Evolutionary conservation across 2,329 filamentous ascomycete genomes (phyloP), one percentile per base, ranked within the genome.

Genomic region (Helotiales sp.): DNA sequence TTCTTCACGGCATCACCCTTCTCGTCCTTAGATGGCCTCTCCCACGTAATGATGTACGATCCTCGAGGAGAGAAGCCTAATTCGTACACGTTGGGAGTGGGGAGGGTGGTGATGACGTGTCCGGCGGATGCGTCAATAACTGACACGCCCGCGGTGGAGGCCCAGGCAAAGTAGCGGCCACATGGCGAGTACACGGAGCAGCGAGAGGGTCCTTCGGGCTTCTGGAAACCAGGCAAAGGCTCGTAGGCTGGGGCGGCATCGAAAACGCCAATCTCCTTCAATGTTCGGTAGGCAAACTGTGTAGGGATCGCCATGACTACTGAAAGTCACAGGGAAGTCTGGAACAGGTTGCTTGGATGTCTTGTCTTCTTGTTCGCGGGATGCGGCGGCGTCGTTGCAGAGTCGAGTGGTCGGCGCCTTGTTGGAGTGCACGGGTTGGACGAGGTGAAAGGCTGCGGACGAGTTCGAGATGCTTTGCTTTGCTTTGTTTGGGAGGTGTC

Each of bases 211-310:
- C 94, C 95, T 85, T 97, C 92, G 69, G 95, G 94, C 82, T 91
- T 93, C 76, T 79, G 79, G 80, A 98, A 97, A 76, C 91, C 95
- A 77, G 92, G 83, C 77, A 98, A 86, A 78, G 90, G 83, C 80
- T 92, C 87, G 83, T 99, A 99, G 78, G 91, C 87, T 69, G 96
- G 96, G 74, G 90, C 92, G 77, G 93, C 93, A 84, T 98, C 92
- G 82, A 97, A 89, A 81, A 98, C 86, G 77, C 94, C 94, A 84
- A 99, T 94, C 81, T 90, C 91, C 89, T 97, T 98, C 82, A 94
- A 91, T 81, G 96, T 97, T 83, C 96, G 93, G 87, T 92, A 97
- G 82, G 93, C 93, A 89, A 97, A 92, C 89, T 97, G 95, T 83
- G 95, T 91, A 78, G 92, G 89, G 85, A 86, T 90, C 80, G 93